Evolutionary conservation across 75 land plant genomes (phyloP).

Genomic region (Gnetum montanum): DNA sequence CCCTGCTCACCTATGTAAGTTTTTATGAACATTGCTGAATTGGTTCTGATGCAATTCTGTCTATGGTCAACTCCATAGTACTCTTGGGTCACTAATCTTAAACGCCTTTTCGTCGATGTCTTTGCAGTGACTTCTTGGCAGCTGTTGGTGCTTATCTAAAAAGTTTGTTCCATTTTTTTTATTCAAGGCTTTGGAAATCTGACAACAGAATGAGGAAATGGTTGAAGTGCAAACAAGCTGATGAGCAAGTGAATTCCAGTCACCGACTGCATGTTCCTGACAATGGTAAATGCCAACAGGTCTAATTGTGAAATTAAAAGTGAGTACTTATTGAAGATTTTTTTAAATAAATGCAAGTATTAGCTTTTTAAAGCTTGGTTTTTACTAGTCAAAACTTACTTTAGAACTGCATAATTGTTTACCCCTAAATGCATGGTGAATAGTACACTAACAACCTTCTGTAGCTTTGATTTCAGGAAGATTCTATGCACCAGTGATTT

Average conservation of each 20-base stretch:
- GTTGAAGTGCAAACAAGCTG: conserved; percentile 35
- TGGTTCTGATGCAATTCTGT: no score
- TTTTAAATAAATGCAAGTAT: no score
- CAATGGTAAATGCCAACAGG: conserved; percentile 3
- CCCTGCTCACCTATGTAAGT: conserved; percentile 94
- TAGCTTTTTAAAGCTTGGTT: no score
- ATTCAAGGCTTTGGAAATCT: conserved; percentile 31
- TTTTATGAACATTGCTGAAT: no score
- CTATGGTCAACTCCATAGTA: no score
- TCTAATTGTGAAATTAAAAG: not conserved
- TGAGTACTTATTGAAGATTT: not conserved
- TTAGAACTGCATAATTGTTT: no score
- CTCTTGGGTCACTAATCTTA: no score
- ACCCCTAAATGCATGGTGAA: no score
- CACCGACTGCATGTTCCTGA: conserved; percentile 5
- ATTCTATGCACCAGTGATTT: no score
- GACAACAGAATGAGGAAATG: conserved; percentile 26
- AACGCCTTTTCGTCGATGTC: not conserved
- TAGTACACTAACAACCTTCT: no score
- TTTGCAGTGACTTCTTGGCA: conserved; percentile 53
- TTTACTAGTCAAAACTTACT: no score
- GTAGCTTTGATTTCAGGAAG: no score
- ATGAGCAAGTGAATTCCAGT: conserved; percentile 2
- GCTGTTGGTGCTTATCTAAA: conserved; percentile 31
- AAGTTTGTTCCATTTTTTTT: conserved; percentile 26